Evolutionary conservation across 1,139 yeast species (phyloP).

Genomic region (Waltiozyma sp.): DNA sequence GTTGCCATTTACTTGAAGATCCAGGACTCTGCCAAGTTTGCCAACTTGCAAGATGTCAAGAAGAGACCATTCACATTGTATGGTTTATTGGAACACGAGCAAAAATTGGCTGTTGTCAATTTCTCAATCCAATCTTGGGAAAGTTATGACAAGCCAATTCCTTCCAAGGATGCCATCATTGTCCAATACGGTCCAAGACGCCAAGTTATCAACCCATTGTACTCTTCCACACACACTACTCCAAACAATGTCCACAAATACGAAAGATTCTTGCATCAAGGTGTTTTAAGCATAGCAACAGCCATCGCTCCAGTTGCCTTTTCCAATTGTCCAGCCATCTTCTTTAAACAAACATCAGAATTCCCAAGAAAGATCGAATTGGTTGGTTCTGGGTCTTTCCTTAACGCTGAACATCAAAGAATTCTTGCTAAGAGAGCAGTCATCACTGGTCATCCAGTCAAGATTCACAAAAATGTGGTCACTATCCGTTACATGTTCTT

Average conservation of each 20-base stretch:
- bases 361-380: constrained; percentile 45
- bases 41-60: constrained; percentile 21
- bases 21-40: constrained; percentile 37
- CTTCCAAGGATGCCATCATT: constrained; percentile 65
- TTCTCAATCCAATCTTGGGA: constrained; percentile 82
- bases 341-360: constrained; percentile 37
- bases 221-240: constrained; percentile 68
- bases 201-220: constrained; percentile 72
- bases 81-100: constrained; percentile 76
- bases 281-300: constrained; percentile 69
- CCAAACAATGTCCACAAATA: constrained; percentile 81
- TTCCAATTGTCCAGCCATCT: constrained; percentile 72
- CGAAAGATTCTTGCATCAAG: constrained; percentile 76
- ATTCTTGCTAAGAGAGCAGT: constrained; percentile 80
- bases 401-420: constrained; percentile 78
- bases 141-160: constrained; percentile 73
- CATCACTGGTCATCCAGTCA: constrained; percentile 89
- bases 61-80: constrained; percentile 50
- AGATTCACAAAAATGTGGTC: constrained; percentile 85
- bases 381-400: constrained; percentile 83
- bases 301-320: constrained; percentile 84
- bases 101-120: constrained; percentile 72
- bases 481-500: constrained; percentile 97
- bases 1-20: constrained; percentile 54
- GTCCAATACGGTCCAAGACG: constrained; percentile 94